Percentiles rank a stretch among this genome's conserved stretches.
Conservation (phyloP, 1,284 basidiomycete genomes). For the Ustilago vetiveriae region DNA sequence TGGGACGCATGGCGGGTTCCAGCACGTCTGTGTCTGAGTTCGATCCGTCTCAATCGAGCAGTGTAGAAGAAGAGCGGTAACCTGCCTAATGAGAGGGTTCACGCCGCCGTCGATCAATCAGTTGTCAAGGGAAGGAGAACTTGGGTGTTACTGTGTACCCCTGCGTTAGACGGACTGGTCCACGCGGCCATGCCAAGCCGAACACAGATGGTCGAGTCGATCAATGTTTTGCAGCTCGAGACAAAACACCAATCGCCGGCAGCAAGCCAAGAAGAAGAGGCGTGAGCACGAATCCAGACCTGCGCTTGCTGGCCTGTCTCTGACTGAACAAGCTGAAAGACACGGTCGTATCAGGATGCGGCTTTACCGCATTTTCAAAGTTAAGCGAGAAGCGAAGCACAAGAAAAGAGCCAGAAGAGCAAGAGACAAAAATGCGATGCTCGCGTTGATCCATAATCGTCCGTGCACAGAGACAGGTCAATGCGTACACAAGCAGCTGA, state of each 20-base stretch:
- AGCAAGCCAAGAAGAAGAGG: slow-evolving; percentile 2
- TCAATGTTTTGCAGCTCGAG: not conserved
- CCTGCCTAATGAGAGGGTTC: too few relatives aligned
- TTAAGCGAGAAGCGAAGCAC: not conserved
- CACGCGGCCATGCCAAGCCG: not conserved
- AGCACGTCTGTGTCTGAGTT: too few relatives aligned
- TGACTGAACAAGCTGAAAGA: too few relatives aligned
- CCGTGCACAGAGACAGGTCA: slow-evolving; percentile 16
- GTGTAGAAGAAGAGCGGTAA: too few relatives aligned
- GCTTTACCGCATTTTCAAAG: slow-evolving; percentile 28
- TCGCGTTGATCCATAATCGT: slow-evolving; percentile 6
- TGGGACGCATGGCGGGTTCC: too few relatives aligned
- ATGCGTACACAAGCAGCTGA: slow-evolving; percentile 16
- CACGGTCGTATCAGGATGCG: slow-evolving; percentile 27
- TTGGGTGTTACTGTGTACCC: not conserved
- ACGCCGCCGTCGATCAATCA: too few relatives aligned
- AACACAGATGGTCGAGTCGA: slow-evolving; percentile 2
- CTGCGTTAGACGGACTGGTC: not conserved
- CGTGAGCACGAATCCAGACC: too few relatives aligned
- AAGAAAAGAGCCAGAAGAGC: too few relatives aligned
- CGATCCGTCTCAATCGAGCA: too few relatives aligned
- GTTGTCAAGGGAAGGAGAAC: too few relatives aligned
- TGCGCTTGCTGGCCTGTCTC: not conserved
- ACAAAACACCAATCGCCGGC: slow-evolving; percentile 4
- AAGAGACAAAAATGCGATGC: slow-evolving; percentile 7